These are phyloP conservation scores for Ustilago trichophora DNA, from an alignment of 1,284 basidiomycete species.

Conservation along the genomic window DNA sequence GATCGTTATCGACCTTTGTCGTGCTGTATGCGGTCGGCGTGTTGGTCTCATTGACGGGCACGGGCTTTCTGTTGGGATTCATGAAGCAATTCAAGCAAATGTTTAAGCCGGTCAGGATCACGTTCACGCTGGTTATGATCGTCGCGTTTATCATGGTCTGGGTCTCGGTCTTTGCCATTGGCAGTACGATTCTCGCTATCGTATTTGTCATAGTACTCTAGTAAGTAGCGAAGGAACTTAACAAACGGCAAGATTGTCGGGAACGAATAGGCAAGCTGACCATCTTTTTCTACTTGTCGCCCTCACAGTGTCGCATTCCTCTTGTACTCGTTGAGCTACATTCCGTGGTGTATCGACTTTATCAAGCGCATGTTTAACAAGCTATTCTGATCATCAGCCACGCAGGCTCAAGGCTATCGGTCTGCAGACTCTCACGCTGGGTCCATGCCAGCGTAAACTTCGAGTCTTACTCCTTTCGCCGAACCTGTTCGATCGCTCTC, in stretches of 20 bases:
- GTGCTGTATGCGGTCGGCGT: constrained; percentile 86
- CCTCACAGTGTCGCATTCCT: constrained; percentile 38
- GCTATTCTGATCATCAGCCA: constrained; percentile 29
- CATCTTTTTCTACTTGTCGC: too few species aligned
- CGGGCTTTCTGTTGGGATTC: constrained; percentile 56
- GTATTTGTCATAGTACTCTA: constrained; percentile 58
- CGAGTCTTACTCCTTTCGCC: too few species aligned
- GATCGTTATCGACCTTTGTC: constrained; percentile 78
- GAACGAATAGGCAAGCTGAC: too few species aligned
- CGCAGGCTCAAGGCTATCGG: too few species aligned
- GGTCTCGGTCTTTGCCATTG: constrained; percentile 58
- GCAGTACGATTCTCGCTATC: constrained; percentile 47
- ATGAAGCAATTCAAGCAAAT: constrained; percentile 72
- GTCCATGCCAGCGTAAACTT: too few species aligned
- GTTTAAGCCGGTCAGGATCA: constrained; percentile 90
- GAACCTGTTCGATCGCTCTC: too few species aligned
- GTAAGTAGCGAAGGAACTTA: constrained; percentile 24
- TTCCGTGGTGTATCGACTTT: constrained; percentile 53
- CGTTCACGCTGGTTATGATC: constrained; percentile 82
- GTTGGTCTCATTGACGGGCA: constrained; percentile 80
- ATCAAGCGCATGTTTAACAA: constrained; percentile 54
- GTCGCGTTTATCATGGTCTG: constrained; percentile 66
- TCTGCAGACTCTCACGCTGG: too few species aligned
- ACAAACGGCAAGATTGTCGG: too few species aligned
- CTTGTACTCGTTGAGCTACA: constrained; percentile 50